Percentiles rank a stretch among this genome's conserved stretches.
These are phyloP conservation scores for Trichoderma citrinoviride DNA, from an alignment of 2,329 filamentous ascomycete genomes.

Conservation along the genomic window DNA sequence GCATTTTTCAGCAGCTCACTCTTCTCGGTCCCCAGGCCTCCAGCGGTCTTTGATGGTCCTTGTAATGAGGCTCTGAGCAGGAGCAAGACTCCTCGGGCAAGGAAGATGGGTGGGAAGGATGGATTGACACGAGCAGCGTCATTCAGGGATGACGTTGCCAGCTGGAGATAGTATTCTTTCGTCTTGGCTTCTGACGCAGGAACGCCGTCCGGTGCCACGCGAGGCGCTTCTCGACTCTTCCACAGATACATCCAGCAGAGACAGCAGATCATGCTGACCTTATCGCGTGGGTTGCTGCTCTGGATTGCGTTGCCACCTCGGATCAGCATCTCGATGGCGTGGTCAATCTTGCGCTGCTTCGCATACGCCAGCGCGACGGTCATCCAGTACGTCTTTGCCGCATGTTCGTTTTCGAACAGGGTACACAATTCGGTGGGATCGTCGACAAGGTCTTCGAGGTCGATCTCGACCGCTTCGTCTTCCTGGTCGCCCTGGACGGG, in stretches of 20 bases:
- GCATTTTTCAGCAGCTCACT: conserved; percentile 80
- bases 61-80: conserved; percentile 85
- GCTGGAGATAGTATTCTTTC: conserved; percentile 88
- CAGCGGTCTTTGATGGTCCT: conserved; percentile 66
- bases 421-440: conserved; percentile 94
- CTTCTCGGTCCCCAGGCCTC: conserved; percentile 67
- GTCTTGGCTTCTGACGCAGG: conserved; percentile 73
- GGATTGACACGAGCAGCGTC: conserved; percentile 94
- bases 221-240: conserved; percentile 78
- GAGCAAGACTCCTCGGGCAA: conserved; percentile 85
- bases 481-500: conserved; percentile 63
- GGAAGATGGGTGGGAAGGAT: conserved; percentile 83
- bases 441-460: conserved; percentile 85
- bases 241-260: conserved; percentile 89
- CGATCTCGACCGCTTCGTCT: conserved; percentile 83
- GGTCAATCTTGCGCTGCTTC: conserved; percentile 90
- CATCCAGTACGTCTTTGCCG: conserved; percentile 93
- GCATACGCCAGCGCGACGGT: conserved; percentile 96
- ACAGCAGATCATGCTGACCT: conserved; percentile 78
- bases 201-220: conserved; percentile 60
- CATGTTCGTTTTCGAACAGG: conserved; percentile 89
- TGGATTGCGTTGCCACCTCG: conserved; percentile 72
- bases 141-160: conserved; percentile 88
- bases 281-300: conserved; percentile 73
- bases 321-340: conserved; percentile 70